These are phyloP conservation scores for Taxillus chinensis DNA, from an alignment of 164 flowering plant genomes.

Conservation along the genomic window DNA sequence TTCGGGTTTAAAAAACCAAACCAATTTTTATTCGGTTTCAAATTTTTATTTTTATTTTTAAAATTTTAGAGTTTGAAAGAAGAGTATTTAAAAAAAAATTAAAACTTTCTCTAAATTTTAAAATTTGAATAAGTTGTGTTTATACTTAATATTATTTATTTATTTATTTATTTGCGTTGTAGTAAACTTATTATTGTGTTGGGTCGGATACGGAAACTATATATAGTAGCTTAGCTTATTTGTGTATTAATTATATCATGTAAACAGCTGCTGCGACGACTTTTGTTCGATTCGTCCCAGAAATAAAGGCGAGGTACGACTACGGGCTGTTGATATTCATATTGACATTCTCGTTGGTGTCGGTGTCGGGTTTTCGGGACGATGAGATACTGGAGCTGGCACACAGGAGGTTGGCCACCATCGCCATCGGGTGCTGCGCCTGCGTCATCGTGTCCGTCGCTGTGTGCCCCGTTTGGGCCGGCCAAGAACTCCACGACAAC, in stretches of 20 bases:
- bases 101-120: too few species aligned
- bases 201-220: too few species aligned
- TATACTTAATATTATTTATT: too few species aligned
- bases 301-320: constrained; percentile 22
- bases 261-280: constrained; percentile 14
- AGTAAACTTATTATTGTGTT: too few species aligned
- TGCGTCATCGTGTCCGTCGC: constrained; percentile 12
- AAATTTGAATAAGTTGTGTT: too few species aligned
- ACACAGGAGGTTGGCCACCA: constrained; percentile 13
- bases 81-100: too few species aligned
- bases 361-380: constrained; percentile 20
- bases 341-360: constrained; percentile 19
- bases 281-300: constrained; percentile 17
- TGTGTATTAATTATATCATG: not conserved
- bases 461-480: constrained; percentile 26
- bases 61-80: too few species aligned
- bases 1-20: too few species aligned
- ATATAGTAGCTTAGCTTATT: not conserved
- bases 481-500: constrained; percentile 19
- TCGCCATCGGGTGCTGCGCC: constrained; percentile 13
- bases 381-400: constrained; percentile 14
- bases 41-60: too few species aligned
- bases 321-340: constrained; percentile 22
- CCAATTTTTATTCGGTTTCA: too few species aligned
- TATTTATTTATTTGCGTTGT: too few species aligned